Base-by-base conservation (phyloP, 2,329 filamentous ascomycete genomes). In the Diaporthe amygdali region DNA sequence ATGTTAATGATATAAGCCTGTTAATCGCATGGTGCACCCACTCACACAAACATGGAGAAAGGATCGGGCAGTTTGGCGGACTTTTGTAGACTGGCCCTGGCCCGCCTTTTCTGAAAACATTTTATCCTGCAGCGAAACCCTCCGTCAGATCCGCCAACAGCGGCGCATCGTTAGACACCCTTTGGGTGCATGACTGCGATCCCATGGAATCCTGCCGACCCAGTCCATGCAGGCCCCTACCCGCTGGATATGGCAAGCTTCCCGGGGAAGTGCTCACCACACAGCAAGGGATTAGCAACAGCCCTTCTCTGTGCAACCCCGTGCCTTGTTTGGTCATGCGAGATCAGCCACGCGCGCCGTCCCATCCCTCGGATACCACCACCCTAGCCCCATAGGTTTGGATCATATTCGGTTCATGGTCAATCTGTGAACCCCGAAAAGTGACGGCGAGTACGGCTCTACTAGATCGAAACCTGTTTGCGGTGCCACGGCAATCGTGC, bases 401-500 rank as follows among this genome's bases (percentile, higher is more conserved):
- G 54, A 66, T 61, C 67, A 66, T 22, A 64, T 39, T 25, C 52
- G 44, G 68, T 44, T 68, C 54, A 56, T 47, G n/a, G 39, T 22
- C 39, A 27, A 59, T 59, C 51, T 56, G 52, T 56, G 63, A 71
- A 61, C 63, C 34, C 71, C 71, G 55, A 67, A 46, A 49, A 37
- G 47, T 30, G 46, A 54, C 68, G 61, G 55, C 25, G 52, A 68
- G 30, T 10, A 47, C 27, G 41, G 66, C 66, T n/a, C 14, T 56
- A 30, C 66, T 68, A 32, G 25, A 59, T 68, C 22, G 56, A 41
- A 59, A 67, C 68, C 68, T 70, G 71, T 72, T 66, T 70, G 71
- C 68, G 64, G 71, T 72, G 68, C 37, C 68, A 72, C 71, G 52
- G 67, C 61, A 54, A 70, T 37, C 47, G 63, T 68, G 41, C 63